These are phyloP conservation scores for Panaeolus papilionaceus DNA, from an alignment of 768 basidiomycete species.

Conservation along the genomic window DNA sequence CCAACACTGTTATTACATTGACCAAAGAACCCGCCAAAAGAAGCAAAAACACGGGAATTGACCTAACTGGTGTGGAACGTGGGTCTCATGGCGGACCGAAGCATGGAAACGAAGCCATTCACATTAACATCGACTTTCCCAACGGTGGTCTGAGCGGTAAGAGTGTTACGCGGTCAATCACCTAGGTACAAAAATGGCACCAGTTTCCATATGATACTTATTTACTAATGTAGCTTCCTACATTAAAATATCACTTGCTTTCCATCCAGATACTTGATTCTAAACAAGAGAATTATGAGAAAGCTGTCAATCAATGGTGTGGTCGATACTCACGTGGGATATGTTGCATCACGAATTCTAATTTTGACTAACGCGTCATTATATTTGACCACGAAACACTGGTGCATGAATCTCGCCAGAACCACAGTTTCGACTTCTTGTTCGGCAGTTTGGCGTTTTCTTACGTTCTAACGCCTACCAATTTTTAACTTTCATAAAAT, in stretches of 20 bases:
- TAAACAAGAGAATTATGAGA: no score
- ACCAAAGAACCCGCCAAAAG: constrained; percentile 28
- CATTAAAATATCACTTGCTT: no score
- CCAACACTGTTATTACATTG: constrained; percentile 43
- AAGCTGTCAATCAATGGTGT: no score
- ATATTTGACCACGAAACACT: neutral
- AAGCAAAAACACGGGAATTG: neutral
- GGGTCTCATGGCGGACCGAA: neutral
- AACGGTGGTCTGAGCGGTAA: neutral
- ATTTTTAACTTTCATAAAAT: constrained; percentile 4
- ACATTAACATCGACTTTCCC: neutral
- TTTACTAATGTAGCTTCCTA: no score
- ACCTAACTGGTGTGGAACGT: neutral
- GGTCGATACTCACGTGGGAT: constrained; percentile 1
- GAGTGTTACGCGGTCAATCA: neutral
- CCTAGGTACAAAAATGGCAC: neutral
- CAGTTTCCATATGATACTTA: no score
- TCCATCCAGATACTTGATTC: no score
- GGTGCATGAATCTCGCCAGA: constrained; percentile 1
- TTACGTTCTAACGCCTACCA: constrained; percentile 13
- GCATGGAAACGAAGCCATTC: neutral
- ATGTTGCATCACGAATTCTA: constrained; percentile 11
- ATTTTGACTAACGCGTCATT: constrained; percentile 5
- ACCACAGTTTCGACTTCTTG: constrained; percentile 6
- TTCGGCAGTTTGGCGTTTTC: neutral